phyloP scores from a whole-genome alignment of 345 rosid species.

The Eucalyptus tenuipes region DNA sequence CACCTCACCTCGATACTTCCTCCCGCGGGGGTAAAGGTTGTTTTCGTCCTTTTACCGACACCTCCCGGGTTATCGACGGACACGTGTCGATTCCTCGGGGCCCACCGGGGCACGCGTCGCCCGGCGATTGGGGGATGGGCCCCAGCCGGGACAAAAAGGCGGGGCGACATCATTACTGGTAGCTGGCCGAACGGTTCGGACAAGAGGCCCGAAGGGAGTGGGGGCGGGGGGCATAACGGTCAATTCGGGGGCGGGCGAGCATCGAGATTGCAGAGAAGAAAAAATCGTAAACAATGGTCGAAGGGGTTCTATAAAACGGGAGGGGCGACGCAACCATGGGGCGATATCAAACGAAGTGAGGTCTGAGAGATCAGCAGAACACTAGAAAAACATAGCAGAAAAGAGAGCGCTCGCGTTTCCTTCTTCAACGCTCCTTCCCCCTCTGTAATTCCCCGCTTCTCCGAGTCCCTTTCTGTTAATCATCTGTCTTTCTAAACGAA shows the following conservation, averaged over 20 bases:
- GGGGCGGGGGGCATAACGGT: neutral
- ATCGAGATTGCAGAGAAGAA: neutral
- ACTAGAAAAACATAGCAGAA: neutral
- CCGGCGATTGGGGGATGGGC: neutral
- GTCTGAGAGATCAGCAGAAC: neutral
- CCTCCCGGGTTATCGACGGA: neutral
- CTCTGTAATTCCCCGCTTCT: slow-evolving; percentile 21
- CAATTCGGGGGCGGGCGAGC: neutral
- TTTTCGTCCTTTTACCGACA: neutral
- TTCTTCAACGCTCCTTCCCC: neutral
- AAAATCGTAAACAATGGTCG: neutral
- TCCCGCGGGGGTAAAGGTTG: neutral
- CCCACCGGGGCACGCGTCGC: neutral
- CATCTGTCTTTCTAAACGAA: slow-evolving; percentile 44
- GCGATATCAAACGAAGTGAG: neutral
- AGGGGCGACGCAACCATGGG: neutral
- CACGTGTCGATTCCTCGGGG: neutral
- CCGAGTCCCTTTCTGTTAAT: slow-evolving; percentile 74
- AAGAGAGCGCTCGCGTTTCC: neutral
- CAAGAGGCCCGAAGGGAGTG: too few species aligned
- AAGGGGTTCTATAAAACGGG: neutral
- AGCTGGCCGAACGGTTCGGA: neutral
- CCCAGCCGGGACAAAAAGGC: neutral
- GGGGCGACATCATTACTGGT: neutral
- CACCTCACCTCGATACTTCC: neutral